Evolutionary conservation across 2,329 filamentous ascomycete species (phyloP).

Genomic region (Cladophialophora immunda): DNA sequence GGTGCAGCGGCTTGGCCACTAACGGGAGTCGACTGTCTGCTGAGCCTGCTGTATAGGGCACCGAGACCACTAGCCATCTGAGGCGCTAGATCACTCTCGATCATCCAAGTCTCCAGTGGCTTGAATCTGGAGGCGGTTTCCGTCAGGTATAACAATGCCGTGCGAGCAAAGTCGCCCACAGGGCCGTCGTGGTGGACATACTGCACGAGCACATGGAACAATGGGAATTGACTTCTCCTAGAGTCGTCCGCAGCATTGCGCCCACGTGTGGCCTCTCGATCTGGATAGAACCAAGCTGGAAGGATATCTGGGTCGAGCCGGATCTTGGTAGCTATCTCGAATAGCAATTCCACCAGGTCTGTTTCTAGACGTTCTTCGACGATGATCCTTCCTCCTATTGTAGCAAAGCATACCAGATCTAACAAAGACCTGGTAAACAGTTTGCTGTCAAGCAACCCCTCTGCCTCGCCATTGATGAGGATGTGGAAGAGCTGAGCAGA

Average conservation of each 20-base stretch:
- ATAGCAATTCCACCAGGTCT: conserved; percentile 88
- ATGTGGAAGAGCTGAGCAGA: conserved; percentile 88
- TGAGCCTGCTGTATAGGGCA: conserved; percentile 75
- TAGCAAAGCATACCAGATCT: conserved; percentile 73
- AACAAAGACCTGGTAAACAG: conserved; percentile 88
- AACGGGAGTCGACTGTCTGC: conserved; percentile 79
- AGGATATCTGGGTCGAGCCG: conserved; percentile 86
- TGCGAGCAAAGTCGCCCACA: conserved; percentile 94
- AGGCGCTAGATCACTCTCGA: conserved; percentile 94
- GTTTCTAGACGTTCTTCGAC: conserved; percentile 82
- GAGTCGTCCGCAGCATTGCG: conserved; percentile 73
- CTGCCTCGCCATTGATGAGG: conserved; percentile 94
- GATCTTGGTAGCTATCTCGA: conserved; percentile 97
- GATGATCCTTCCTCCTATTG: conserved; percentile 71
- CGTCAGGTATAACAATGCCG: conserved; percentile 92
- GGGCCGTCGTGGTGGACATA: conserved; percentile 96
- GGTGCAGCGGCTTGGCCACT: conserved; percentile 75
- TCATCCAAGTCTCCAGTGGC: conserved; percentile 91
- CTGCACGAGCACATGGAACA: conserved; percentile 95
- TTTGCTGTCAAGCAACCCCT: conserved; percentile 88
- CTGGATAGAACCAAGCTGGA: conserved; percentile 86
- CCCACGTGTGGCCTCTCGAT: conserved; percentile 50
- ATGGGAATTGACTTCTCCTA: conserved; percentile 89
- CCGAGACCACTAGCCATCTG: conserved; percentile 96
- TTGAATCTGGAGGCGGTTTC: conserved; percentile 87